Evolutionary conservation across 1,284 basidiomycete genomes (phyloP), one percentile per base, ranked within the genome.

Genomic region (Chondrostereum purpureum): DNA sequence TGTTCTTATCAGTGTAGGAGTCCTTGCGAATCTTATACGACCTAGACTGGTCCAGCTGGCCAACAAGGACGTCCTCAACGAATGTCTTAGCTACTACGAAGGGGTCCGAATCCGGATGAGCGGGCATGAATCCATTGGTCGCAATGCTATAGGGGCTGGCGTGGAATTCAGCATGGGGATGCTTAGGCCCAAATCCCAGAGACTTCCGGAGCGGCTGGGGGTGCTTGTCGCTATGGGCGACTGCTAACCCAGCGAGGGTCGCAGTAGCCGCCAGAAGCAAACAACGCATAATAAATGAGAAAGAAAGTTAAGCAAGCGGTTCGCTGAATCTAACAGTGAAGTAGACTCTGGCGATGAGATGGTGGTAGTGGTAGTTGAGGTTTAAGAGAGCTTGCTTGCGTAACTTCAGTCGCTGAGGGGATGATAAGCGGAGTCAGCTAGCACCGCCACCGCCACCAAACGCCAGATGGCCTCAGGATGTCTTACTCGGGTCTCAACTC

Each of bases 1-100:
- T 92, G 47, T 74, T 76, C 49, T 68, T 66, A 65, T 95, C 92
- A 40, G 88, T 92, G 64, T 94, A 94, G 22, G 88, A 91, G 72
- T 94, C 84, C 46, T 78, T 68, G 43, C 85, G 78, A 51, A 90
- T 74, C 56, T 68, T 68, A 59, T 77, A 87, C 0, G 69, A 58
- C 52, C 67, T 70, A 17, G 61, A 62, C 8, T 63, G 59, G 1
- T 65, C 54, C 38, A 63, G 58, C 44, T 67, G 65, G 39, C 63
- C 59, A 42, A 58, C 57, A 13, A 77, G 64, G 40, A 77, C 62
- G 50, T 74, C 69, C 38, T 68, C 63, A 1, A 86, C 65, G 58
- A 88, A 88, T 41, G 66, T 59, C 46, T 68, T 67, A 2, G 86
- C 88, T 45, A 86, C 74, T 13, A 75, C 70, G 31, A 71, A 63